Evolutionary conservation across 1,284 basidiomycete genomes (phyloP), one percentile per base, ranked within the genome.

Genomic region (Cronartium quercuum): DNA sequence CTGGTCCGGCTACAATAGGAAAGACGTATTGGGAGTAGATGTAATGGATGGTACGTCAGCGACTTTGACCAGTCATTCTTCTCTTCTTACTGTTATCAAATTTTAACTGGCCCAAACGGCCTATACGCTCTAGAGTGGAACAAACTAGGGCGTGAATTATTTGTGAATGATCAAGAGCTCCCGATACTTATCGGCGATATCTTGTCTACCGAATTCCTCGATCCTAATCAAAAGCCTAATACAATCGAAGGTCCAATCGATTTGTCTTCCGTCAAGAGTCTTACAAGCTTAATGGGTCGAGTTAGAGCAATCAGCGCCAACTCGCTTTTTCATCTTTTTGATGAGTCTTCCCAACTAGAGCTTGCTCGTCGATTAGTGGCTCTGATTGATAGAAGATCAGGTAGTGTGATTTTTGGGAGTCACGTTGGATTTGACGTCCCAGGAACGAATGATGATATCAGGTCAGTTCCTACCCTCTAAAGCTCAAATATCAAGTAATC

Each of bases 301-400:
- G 69, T 71, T n/a, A 62, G 61, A 29, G 63, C 58, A 15, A 71
- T 71, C 62, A 65, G 44, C 24, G 51, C 61, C 37, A 65, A 71
- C 24, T 65, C 61, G 2, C 61, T 71, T 7, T 71, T 71, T 58
- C 69, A 71, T 38, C 40, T 71, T 21, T 71, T 71, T 63, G 62
- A 65, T 57, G 62, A 71, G 38, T 34, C 37, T 37, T 37, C 21
- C 15, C 69, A 71, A 71, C 34, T 47, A 2, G 69, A 71, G 24
- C 61, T 71, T 3, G 62, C 62, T 4, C 18, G 15, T 12, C 24
- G 69, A 41, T 24, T 65, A 4, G 61, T 47, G 21, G 10, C 44
- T 9, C 34, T 71, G 3, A 47, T 71, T 21, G 29, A 65, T 41
- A 47, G 57, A 35, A 42, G 40, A 35, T 63, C 42, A 47, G 69